Percentiles rank a stretch among this genome's conserved stretches.
phyloP scores from a whole-genome alignment of 257 asterid species.

The Solanum dulcamara region DNA sequence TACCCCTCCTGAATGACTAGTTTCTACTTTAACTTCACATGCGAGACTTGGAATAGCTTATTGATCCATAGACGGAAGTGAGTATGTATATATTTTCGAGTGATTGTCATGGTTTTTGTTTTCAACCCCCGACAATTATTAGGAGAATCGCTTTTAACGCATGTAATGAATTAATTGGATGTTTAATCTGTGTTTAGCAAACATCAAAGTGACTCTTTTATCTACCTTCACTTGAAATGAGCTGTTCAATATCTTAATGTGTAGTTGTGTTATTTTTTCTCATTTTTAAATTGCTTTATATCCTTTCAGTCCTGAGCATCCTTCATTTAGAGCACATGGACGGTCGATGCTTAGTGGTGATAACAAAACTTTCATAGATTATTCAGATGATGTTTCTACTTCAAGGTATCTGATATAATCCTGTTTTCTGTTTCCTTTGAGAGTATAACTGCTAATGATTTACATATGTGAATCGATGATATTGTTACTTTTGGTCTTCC shows the following conservation, averaged over 20 bases:
- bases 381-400: slow-evolving; percentile 40
- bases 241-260: background rate
- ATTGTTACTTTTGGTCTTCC: background rate
- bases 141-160: background rate
- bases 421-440: background rate
- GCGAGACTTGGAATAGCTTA: background rate
- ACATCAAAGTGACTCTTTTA: background rate
- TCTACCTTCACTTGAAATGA: background rate
- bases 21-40: background rate
- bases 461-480: background rate
- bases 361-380: slow-evolving; percentile 43
- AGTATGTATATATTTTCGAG: background rate
- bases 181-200: background rate
- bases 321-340: slow-evolving; percentile 54
- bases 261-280: background rate
- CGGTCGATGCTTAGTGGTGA: slow-evolving; percentile 87
- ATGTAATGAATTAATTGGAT: background rate
- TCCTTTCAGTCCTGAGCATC: slow-evolving; percentile 81
- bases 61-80: background rate
- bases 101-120: background rate
- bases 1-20: background rate
- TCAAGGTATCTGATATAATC: slow-evolving; percentile 35
- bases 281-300: background rate
- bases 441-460: background rate
- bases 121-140: background rate